phyloP scores from a whole-genome alignment of 1,284 basidiomycete species.

The Microbotryomycetes sp. region DNA sequence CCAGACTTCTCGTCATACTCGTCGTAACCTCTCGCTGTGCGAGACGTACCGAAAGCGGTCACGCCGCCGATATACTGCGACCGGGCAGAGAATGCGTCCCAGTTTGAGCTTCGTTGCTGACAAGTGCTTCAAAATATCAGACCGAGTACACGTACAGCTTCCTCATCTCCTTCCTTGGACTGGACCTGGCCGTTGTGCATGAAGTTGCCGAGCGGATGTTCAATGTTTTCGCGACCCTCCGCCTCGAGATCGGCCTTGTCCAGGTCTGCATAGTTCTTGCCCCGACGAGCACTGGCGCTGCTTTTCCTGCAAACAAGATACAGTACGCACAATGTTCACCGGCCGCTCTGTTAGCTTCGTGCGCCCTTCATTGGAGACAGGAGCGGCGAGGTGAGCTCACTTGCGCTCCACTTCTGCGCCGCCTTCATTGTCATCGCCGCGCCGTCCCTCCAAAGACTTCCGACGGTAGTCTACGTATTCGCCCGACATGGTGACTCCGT shows the following conservation, averaged over 20 bases:
- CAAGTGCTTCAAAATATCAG: neutral
- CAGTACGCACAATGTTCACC: neutral
- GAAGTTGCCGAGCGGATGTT: conserved; percentile 12
- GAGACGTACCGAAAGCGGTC: neutral
- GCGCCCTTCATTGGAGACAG: neutral
- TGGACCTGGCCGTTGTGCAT: conserved; percentile 11
- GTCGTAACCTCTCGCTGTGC: neutral
- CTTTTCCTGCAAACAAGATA: neutral
- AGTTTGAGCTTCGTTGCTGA: neutral
- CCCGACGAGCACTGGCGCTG: neutral
- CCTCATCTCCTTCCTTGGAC: conserved; percentile 9
- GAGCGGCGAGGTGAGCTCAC: neutral
- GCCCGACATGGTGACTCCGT: neutral
- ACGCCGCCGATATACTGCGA: conserved; percentile 13
- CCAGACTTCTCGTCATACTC: neutral
- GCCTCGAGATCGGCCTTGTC: conserved; percentile 7
- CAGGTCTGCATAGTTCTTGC: conserved; percentile 12
- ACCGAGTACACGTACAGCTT: conserved; percentile 5
- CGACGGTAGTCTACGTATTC: neutral
- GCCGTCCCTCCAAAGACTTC: neutral
- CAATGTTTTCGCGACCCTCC: conserved; percentile 12
- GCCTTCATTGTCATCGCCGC: neutral
- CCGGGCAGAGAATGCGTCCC: neutral
- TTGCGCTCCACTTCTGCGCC: neutral
- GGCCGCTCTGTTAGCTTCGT: neutral